Base-by-base conservation (phyloP, 2,329 filamentous ascomycete species). In the Alternaria triticina region DNA sequence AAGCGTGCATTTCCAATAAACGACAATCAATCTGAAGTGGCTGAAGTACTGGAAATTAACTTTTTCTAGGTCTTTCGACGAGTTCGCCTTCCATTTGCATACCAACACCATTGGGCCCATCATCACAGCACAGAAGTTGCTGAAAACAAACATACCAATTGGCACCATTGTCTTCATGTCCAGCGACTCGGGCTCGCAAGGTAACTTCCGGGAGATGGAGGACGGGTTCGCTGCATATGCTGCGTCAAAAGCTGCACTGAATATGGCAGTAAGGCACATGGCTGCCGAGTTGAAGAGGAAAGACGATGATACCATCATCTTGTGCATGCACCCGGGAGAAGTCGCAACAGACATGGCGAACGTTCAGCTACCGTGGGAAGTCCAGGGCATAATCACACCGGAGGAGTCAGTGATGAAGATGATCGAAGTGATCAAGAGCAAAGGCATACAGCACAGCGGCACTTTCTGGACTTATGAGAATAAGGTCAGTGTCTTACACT, bases 71-170 rank as follows among this genome's bases (percentile, higher is more conserved):
- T 84, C 85, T 7, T 87, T 86, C 71, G 77, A 83, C 30, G 80
- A 84, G 46, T 87, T 88, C 64, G 81, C 84, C 11, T 82, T 85
- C 63, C 86, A 88, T 67, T 79, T 88, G 5, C 82, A 86, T 57
- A 87, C 86, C 44, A 88, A 88, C 72, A 86, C 85, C 15, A 85
- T 89, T 59, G 86, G 86, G 0, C 86, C 86, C n/a, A 85, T 88
- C 62, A 83, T 88, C 61, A 82, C 82, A 40, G 86, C 86, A 3
- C 85, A 87, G 62, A 82, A 83, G 57, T 77, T 88, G 4, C 80
- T 88, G 0, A 76, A 83, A 56, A 80, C 81, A 9, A 77, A 77
- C 33, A 82, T 84, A 15, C 80, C 81, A 5, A 82, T 86, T 61
- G 80, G 81, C n/a, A 85, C 82, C 17, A 81, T 88, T 10, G 80